A percentile compares a stretch with the other conserved stretches of the same genome.
These are phyloP conservation scores for Harrya chromipes DNA, from an alignment of 768 basidiomycete species.

Conservation along the genomic window DNA sequence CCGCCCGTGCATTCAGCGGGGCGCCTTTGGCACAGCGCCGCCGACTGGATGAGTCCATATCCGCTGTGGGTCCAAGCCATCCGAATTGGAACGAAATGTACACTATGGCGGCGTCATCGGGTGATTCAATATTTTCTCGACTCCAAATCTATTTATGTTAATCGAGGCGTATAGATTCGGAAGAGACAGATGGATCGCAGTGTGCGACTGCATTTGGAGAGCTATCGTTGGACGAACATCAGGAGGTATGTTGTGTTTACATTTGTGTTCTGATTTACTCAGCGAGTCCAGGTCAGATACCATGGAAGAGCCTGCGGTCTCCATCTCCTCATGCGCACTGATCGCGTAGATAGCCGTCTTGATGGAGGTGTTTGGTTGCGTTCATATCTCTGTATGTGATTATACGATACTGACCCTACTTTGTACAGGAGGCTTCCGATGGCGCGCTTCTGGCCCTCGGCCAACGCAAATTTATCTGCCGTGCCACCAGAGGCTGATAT, in stretches of 20 bases:
- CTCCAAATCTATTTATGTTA: no score
- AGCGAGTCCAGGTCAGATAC: constrained; percentile 64
- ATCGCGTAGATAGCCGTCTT: constrained; percentile 64
- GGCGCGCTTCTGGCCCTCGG: constrained; percentile 71
- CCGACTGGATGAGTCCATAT: constrained; percentile 34
- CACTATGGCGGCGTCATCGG: constrained; percentile 46
- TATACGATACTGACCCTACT: constrained; percentile 13
- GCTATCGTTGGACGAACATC: constrained; percentile 72
- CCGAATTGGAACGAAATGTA: constrained; percentile 62
- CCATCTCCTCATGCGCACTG: constrained; percentile 64
- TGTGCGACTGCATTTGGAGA: constrained; percentile 63
- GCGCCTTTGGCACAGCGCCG: constrained; percentile 46
- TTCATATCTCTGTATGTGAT: constrained; percentile 11
- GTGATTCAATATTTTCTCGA: constrained; percentile 10
- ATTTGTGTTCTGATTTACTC: constrained; percentile 7
- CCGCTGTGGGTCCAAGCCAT: constrained; percentile 15
- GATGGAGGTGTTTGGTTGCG: constrained; percentile 66
- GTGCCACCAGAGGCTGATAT: constrained; percentile 43
- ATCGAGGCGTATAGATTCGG: constrained; percentile 22
- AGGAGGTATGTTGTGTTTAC: constrained; percentile 46
- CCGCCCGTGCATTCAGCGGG: constrained; percentile 28
- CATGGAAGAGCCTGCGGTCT: constrained; percentile 78
- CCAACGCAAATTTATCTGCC: constrained; percentile 38
- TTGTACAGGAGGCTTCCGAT: constrained; percentile 61
- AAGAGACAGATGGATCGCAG: constrained; percentile 37